Base-by-base conservation (phyloP, 495 filamentous ascomycete genomes). In the Lasiosphaeriaceae sp. region DNA sequence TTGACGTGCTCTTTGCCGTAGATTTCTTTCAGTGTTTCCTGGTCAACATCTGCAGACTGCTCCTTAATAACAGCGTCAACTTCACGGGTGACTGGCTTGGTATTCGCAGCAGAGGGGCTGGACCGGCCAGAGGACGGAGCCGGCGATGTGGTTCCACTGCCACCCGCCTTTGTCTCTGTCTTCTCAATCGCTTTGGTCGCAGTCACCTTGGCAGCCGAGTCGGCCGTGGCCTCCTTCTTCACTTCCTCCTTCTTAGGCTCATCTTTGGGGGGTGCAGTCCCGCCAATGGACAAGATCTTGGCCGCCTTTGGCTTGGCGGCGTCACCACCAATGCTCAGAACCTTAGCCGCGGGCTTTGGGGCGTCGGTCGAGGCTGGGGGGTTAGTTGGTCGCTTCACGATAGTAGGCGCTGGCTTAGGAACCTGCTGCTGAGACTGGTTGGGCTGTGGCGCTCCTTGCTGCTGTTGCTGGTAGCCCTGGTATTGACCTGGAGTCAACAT, bases 1-100 rank as follows among this genome's bases (percentile, higher is more conserved):
- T 98, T 98, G 59, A 99, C 86, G 67, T 99, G 94, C 72, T 99
- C 94, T 73, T 97, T 96, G 63, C 94, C 94, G 71, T 97, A 97
- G 43, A 99, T 90, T 73, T 97, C 94, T 68, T 90, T 89, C 56
- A 99, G 75, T 0, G 90, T 89, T 44, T 89, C 88, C 22, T 96
- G 90, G 60, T 97, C 94, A 2, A 99, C 86, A 71, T 95, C 90
- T 19, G 90, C 91, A 14, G 82, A 78, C 65, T 97, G 94, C 64
- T 92, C 89, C 71, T 92, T 89, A 35, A 85, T 82, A 39, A 99
- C 92, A 16, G 87, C 87, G 71, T 96, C 88, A 14, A 81, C 89
- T 54, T 90, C 86, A 54, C 92, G 86, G 24, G 70, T 71, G 11
- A 79, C 74, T 17, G 69, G 78, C 62, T 82, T 81, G 41, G 75